Evolutionary conservation across 202 grass and related monocot species (phyloP).

Genomic region (Digitaria exilis): DNA sequence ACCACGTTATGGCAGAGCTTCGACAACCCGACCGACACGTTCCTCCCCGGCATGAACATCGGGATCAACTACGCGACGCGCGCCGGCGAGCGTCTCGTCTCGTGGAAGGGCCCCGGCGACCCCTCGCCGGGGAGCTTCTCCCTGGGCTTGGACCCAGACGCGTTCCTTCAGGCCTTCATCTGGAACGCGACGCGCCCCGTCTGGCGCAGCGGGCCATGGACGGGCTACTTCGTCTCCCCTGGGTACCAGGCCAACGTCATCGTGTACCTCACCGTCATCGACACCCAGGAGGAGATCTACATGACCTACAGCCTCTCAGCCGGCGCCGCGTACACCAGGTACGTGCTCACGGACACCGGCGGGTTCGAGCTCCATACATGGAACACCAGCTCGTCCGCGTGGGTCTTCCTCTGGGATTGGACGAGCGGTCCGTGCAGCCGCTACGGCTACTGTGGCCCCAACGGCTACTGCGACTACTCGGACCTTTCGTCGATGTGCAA

Average conservation of each 20-base stretch:
- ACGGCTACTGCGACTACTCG: background rate
- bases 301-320: background rate
- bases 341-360: background rate
- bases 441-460: background rate
- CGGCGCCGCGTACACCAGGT: slow-evolving; percentile 10
- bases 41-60: slow-evolving; percentile 61
- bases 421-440: background rate
- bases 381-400: background rate
- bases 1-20: slow-evolving; percentile 58
- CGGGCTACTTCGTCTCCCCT: background rate
- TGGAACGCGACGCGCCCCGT: slow-evolving; percentile 52
- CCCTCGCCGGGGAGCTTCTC: slow-evolving; percentile 51
- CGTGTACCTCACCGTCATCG: background rate
- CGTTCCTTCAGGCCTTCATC: slow-evolving; percentile 48
- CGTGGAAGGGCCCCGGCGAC: slow-evolving; percentile 54
- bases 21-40: slow-evolving; percentile 56
- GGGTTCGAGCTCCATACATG: background rate
- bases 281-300: slow-evolving; percentile 28
- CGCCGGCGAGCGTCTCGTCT: slow-evolving; percentile 24
- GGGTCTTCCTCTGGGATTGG: background rate
- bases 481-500: background rate
- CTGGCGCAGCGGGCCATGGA: slow-evolving; percentile 58
- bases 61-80: slow-evolving; percentile 34
- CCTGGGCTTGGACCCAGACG: slow-evolving; percentile 46
- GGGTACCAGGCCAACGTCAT: background rate